These are phyloP conservation scores for Cryoendolithus antarcticus DNA, from an alignment of 2,329 filamentous ascomycete genomes.

Conservation along the genomic window DNA sequence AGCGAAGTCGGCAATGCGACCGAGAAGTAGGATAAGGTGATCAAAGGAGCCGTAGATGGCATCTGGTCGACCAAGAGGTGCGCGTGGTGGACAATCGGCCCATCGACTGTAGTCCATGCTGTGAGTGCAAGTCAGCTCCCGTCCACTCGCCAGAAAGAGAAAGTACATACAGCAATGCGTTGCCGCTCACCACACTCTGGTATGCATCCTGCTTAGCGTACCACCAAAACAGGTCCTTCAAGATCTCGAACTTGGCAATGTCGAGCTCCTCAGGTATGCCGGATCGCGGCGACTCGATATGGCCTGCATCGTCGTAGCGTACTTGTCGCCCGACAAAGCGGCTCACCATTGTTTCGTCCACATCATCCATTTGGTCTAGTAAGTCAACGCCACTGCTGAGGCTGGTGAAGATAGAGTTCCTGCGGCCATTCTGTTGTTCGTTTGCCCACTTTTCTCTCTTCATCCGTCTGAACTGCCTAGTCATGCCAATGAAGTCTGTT, in stretches of 20 bases:
- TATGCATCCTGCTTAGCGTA: constrained; percentile 89
- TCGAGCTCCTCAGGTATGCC: constrained; percentile 37
- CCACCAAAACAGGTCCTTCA: constrained; percentile 90
- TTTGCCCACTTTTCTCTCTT: constrained; percentile 39
- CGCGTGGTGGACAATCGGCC: constrained; percentile 79
- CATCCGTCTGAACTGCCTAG: constrained; percentile 54
- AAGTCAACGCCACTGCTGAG: constrained; percentile 13
- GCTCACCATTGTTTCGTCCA: constrained; percentile 47
- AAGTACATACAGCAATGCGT: constrained; percentile 62
- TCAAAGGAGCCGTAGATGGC: constrained; percentile 82
- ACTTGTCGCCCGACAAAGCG: constrained; percentile 45
- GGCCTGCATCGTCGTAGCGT: constrained; percentile 46
- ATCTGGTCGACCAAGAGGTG: constrained; percentile 62
- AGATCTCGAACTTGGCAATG: constrained; percentile 64
- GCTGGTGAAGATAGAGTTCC: constrained; percentile 4
- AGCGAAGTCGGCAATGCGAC: constrained; percentile 65
- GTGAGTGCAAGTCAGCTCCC: constrained; percentile 1
- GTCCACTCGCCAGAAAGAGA: too few relatives aligned
- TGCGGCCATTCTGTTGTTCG: constrained; percentile 11
- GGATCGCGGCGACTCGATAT: constrained; percentile 29
- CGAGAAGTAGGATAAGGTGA: constrained; percentile 71
- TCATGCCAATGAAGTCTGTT: constrained; percentile 64
- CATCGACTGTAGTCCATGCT: constrained; percentile 72
- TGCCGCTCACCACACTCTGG: constrained; percentile 79
- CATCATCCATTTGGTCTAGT: constrained; percentile 28